These are phyloP conservation scores for Phenoliferia sp. DNA, from an alignment of 1,284 basidiomycete genomes.

Conservation along the genomic window DNA sequence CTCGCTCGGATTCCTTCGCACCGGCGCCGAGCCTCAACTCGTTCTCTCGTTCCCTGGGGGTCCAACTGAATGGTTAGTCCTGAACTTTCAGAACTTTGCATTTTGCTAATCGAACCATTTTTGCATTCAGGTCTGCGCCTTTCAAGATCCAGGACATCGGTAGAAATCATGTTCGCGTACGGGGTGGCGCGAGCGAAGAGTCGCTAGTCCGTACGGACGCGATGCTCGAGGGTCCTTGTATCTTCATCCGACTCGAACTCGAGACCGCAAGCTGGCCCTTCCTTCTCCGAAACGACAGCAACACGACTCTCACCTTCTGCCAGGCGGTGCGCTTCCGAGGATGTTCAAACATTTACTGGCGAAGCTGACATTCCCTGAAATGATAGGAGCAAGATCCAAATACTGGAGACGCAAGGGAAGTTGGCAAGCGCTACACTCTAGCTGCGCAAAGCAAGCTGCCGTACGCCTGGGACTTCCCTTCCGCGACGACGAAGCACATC, in stretches of 20 bases:
- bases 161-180: constrained; percentile 68
- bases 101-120: constrained; percentile 1
- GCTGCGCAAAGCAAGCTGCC: constrained; percentile 55
- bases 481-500: constrained; percentile 76
- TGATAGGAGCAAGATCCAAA: constrained; percentile 24
- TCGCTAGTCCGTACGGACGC: constrained; percentile 77
- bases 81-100: neutral
- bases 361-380: constrained; percentile 22
- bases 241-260: constrained; percentile 72
- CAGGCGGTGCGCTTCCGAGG: constrained; percentile 58
- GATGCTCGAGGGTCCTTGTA: constrained; percentile 77
- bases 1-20: constrained; percentile 65
- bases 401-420: constrained; percentile 29
- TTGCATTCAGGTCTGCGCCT: constrained; percentile 68
- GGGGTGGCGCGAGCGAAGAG: constrained; percentile 45
- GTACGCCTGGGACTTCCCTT: constrained; percentile 96
- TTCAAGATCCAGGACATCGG: constrained; percentile 93
- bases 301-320: constrained; percentile 63
- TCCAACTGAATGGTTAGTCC: constrained; percentile 70
- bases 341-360: too few species aligned
- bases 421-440: constrained; percentile 51
- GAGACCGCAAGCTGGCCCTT: constrained; percentile 82
- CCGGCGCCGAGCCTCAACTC: constrained; percentile 56
- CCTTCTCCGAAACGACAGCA: constrained; percentile 82
- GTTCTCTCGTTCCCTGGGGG: constrained; percentile 76